These are phyloP conservation scores for Eurotiales sp. DNA, from an alignment of 2,329 filamentous ascomycete genomes.

Conservation along the genomic window DNA sequence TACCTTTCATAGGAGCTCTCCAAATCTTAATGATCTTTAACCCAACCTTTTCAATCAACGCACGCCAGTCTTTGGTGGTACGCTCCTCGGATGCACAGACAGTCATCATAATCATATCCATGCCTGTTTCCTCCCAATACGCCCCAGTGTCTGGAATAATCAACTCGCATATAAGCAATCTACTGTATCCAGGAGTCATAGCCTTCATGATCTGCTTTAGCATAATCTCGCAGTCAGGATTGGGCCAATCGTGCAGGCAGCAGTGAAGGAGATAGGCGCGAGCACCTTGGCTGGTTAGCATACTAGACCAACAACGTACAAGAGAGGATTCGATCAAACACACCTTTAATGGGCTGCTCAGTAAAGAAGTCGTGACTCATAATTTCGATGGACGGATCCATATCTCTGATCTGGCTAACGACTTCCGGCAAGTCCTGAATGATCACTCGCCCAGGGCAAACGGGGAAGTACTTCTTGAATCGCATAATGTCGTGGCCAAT, in stretches of 20 bases:
- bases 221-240: conserved; percentile 17
- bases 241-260: conserved; percentile 23
- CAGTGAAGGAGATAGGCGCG: conserved; percentile 21
- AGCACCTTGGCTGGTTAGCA: no score
- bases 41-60: conserved; percentile 16
- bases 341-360: conserved; percentile 7
- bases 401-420: conserved; percentile 21
- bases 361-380: conserved; percentile 5
- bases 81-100: background rate
- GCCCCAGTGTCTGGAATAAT: conserved; percentile 35
- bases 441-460: conserved; percentile 31
- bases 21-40: conserved; percentile 26
- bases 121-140: conserved; percentile 17
- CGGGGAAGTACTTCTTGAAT: conserved; percentile 29
- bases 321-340: background rate
- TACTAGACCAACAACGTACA: no score
- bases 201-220: conserved; percentile 27
- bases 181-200: conserved; percentile 29
- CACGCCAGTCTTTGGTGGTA: background rate
- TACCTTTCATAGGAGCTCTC: background rate
- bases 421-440: conserved; percentile 38
- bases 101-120: conserved; percentile 6
- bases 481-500: conserved; percentile 1
- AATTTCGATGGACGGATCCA: conserved; percentile 26
- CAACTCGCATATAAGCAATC: conserved; percentile 43